A percentile compares a stretch with the other conserved stretches of the same genome.
phyloP scores from a whole-genome alignment of 177 flowering plant genomes.

The Vitis hybrid region DNA sequence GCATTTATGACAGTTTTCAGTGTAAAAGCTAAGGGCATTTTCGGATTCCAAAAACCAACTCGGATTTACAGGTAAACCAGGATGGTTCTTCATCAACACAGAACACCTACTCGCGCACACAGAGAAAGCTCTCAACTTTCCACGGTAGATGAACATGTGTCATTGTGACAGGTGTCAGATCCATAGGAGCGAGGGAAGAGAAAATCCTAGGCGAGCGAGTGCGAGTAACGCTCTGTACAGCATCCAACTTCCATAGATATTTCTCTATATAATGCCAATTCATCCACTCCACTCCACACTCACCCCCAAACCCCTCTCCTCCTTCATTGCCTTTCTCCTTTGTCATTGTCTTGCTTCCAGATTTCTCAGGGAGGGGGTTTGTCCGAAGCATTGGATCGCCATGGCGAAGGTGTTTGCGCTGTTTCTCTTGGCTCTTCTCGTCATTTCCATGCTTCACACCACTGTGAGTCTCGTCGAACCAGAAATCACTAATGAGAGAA shows the following conservation, averaged over 20 bases:
- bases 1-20: too few species aligned
- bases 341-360: neutral
- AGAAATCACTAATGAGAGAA: neutral
- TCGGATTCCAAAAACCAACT: too few species aligned
- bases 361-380: neutral
- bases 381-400: slow-evolving; percentile 19
- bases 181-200: neutral
- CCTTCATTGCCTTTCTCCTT: neutral
- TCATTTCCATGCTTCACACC: slow-evolving; percentile 56
- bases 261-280: slow-evolving; percentile 3
- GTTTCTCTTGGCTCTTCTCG: slow-evolving; percentile 48
- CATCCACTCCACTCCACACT: neutral
- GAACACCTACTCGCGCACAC: too few species aligned
- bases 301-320: slow-evolving; percentile 4
- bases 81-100: too few species aligned
- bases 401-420: slow-evolving; percentile 47
- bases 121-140: too few species aligned
- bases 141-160: too few species aligned
- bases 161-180: too few species aligned
- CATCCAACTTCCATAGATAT: neutral
- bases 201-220: neutral
- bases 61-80: too few species aligned
- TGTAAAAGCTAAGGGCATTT: too few species aligned
- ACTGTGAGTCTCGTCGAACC: slow-evolving; percentile 26
- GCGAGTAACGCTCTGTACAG: neutral